These are phyloP conservation scores for Candida golubevii DNA, from an alignment of 805 yeast genomes.

Conservation along the genomic window DNA sequence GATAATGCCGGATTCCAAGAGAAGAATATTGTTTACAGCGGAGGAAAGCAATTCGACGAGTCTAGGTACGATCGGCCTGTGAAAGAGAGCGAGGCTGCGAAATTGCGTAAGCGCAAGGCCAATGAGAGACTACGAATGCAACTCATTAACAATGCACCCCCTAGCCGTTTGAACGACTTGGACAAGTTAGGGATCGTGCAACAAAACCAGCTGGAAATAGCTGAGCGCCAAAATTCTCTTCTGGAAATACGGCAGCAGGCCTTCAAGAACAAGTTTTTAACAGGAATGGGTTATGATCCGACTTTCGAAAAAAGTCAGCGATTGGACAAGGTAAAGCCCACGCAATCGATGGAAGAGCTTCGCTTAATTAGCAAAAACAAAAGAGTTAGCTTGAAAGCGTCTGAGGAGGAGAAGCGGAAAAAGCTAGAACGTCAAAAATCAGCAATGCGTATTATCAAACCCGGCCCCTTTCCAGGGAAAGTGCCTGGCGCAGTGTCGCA, in stretches of 20 bases:
- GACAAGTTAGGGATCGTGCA: constrained; percentile 18
- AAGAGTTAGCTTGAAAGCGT: constrained; percentile 12
- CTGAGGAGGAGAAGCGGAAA: constrained; percentile 17
- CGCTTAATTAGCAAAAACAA: constrained; percentile 12
- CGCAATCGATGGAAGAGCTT: constrained; percentile 14
- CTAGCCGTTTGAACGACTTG: constrained; percentile 10
- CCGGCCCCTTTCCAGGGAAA: not conserved
- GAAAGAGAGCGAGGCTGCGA: constrained; percentile 12
- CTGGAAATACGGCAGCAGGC: constrained; percentile 26
- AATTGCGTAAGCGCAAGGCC: constrained; percentile 17
- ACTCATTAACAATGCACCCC: constrained; percentile 11
- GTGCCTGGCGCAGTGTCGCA: not conserved
- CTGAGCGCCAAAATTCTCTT: constrained; percentile 10
- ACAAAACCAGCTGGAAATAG: constrained; percentile 17
- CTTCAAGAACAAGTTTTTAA: constrained; percentile 36
- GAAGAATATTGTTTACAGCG: constrained; percentile 13
- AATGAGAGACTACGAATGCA: constrained; percentile 15
- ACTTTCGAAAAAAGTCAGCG: constrained; percentile 19
- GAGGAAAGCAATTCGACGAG: constrained; percentile 18
- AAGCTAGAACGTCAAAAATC: constrained; percentile 22
- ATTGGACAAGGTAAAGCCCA: constrained; percentile 3
- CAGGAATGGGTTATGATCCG: constrained; percentile 51
- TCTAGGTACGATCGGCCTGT: constrained; percentile 18
- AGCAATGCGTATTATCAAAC: constrained; percentile 15
- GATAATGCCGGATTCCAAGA: constrained; percentile 14